A percentile compares a stretch with the other conserved stretches of the same genome.
Conservation (phyloP, 305 asterid genomes). For the Ruellia speciosa region DNA sequence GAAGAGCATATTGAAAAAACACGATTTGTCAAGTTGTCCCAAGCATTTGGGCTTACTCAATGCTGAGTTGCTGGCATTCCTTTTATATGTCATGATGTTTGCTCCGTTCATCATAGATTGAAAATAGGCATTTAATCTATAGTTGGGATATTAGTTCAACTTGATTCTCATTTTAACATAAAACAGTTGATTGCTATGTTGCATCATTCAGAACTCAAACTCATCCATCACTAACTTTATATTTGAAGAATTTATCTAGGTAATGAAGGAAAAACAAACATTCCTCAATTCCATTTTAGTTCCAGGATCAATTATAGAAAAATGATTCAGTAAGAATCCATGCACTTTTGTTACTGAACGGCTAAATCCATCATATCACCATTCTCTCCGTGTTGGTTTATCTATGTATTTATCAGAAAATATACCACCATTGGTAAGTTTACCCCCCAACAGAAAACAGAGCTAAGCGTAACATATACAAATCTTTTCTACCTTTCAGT, state of each 20-base stretch:
- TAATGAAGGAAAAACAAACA: not conserved
- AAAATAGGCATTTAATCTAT: too few relatives aligned
- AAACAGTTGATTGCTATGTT: not conserved
- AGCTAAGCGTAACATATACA: slow-evolving; percentile 3
- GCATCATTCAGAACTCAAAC: not conserved
- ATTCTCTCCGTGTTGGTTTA: too few relatives aligned
- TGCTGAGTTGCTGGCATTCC: too few relatives aligned
- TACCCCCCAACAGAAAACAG: not conserved
- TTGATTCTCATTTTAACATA: not conserved
- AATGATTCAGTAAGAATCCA: too few relatives aligned
- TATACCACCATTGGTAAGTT: not conserved
- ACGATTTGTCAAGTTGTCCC: not conserved
- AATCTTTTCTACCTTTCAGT: slow-evolving; percentile 50
- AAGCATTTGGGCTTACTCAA: not conserved
- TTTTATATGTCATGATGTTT: too few relatives aligned
- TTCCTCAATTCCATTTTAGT: not conserved
- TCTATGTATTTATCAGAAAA: not conserved
- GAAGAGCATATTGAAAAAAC: not conserved
- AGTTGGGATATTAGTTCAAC: not conserved
- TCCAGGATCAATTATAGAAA: not conserved
- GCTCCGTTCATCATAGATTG: too few relatives aligned
- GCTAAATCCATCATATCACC: too few relatives aligned
- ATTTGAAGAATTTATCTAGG: not conserved
- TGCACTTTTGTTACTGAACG: too few relatives aligned
- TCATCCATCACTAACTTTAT: too few relatives aligned